A percentile compares a stretch with the other conserved stretches of the same genome.
phyloP scores from a whole-genome alignment of 1,284 basidiomycete genomes.

The Tremellales sp. region DNA sequence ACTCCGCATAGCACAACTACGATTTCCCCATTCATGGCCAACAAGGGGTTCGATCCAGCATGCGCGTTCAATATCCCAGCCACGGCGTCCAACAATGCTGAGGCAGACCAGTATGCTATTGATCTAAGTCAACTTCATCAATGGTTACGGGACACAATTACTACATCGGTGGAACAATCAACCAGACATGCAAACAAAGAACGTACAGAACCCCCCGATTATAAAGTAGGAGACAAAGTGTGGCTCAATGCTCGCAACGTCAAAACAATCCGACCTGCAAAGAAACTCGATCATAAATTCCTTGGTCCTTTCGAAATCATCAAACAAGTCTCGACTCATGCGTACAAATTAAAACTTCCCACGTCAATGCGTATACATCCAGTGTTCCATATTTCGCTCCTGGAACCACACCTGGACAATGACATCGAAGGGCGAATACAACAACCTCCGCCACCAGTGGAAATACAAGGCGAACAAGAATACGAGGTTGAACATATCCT shows the following conservation, averaged over 20 bases:
- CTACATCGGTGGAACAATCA: slow-evolving; percentile 1
- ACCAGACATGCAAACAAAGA: slow-evolving; percentile 15
- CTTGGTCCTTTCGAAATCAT: slow-evolving; percentile 50
- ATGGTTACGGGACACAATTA: neutral
- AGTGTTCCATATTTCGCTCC: slow-evolving; percentile 51
- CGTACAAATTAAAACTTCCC: slow-evolving; percentile 36
- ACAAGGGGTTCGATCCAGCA: slow-evolving; percentile 46
- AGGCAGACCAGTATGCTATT: neutral
- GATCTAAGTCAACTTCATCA: slow-evolving; percentile 3
- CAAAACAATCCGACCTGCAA: slow-evolving; percentile 45
- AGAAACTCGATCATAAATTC: slow-evolving; percentile 47
- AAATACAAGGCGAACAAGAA: slow-evolving; percentile 26
- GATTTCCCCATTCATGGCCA: slow-evolving; percentile 51
- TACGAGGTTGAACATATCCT: slow-evolving; percentile 34
- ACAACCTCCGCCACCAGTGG: slow-evolving; percentile 33
- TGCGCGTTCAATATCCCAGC: slow-evolving; percentile 7
- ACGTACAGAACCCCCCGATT: slow-evolving; percentile 32
- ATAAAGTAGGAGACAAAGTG: slow-evolving; percentile 45
- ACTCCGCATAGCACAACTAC: slow-evolving; percentile 40
- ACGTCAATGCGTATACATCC: slow-evolving; percentile 42
- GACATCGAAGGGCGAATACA: slow-evolving; percentile 16
- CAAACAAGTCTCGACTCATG: slow-evolving; percentile 21
- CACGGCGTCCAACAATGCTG: neutral
- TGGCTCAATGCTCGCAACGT: slow-evolving; percentile 48
- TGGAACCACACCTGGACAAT: slow-evolving; percentile 42